Evolutionary conservation across 345 rosid genomes (phyloP), one percentile per base, ranked within the genome.

Genomic region (Eucalyptus erythrocorys): DNA sequence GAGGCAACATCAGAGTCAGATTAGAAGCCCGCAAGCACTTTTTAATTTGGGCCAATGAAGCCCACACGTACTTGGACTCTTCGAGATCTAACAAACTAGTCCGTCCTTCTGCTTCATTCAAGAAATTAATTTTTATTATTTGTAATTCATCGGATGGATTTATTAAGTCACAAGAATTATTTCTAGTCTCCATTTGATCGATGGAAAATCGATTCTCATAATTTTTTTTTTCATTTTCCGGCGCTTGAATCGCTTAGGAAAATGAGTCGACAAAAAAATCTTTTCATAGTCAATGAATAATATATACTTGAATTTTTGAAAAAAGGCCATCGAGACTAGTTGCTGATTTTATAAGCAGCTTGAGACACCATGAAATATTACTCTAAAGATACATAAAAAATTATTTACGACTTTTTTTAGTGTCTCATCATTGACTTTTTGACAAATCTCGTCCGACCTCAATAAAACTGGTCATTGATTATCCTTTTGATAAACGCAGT

Each of bases 171-270:
- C 6, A 24, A 24, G 13, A 55, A 55, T 4, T 55, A 22, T 55
- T 55, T 10, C 1, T 55, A 22, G 61, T 55, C 6, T 55, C 61
- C 61, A 55, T 55, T 55, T 24, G 30, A 24, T 24, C 1, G 3
- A 24, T 55, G 61, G 61, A 55, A 55, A 55, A 55, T 22, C 3
- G 1, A 55, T 55, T 55, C 27, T 55, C 61, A 55, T 55, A 55
- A 24, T 2, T 22, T 21, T 1, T 4, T 9, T 55, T 24, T 24
- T 55, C 30, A 55, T 55, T 55, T 55, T 55, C 30, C 0, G 0
- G 57, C 26, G 0, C 26, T 7, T 51, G 57, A 51, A 19, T 51
- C 4, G 10, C 57, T 51, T 51, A 24, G 27, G 61, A 55, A 55
- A 55, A 55, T 24, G 61, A 55, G 13, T 55, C 9, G 30, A 55